These are phyloP conservation scores for Artemisia argyi DNA, from an alignment of 129 eudicot species.

Conservation along the genomic window DNA sequence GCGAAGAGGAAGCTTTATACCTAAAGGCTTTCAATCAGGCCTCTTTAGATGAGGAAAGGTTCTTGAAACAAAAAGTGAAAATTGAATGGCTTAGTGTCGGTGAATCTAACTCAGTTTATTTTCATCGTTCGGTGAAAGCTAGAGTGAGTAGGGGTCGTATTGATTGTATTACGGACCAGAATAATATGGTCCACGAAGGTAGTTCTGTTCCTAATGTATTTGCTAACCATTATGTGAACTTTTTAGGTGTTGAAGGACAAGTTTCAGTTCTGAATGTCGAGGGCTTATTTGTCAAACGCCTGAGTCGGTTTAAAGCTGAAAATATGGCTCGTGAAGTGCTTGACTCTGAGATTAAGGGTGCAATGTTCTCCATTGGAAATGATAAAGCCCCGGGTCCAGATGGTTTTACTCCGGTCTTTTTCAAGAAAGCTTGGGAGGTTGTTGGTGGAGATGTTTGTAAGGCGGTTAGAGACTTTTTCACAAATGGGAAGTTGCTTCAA, in stretches of 20 bases:
- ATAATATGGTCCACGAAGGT: background rate
- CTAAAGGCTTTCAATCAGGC: background rate
- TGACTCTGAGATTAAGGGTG: too few species aligned
- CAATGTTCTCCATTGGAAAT: too few species aligned
- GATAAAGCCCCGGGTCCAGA: too few species aligned
- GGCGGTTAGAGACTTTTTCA: background rate
- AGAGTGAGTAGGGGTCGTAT: background rate
- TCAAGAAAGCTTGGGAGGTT: background rate
- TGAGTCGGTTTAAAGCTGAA: too few species aligned
- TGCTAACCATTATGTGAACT: background rate
- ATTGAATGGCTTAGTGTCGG: background rate
- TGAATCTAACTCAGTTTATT: background rate
- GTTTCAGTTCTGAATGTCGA: too few species aligned
- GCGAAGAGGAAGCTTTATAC: too few species aligned
- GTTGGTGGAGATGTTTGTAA: background rate
- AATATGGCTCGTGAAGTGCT: too few species aligned
- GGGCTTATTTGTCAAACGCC: too few species aligned
- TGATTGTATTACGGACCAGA: background rate
- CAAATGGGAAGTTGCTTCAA: background rate
- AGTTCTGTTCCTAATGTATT: background rate
- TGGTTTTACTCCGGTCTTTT: too few species aligned
- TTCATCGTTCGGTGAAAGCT: background rate
- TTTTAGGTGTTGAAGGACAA: background rate
- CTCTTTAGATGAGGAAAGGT: background rate
- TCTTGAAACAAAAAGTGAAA: background rate